These are phyloP conservation scores for Crataegus laevigata DNA, from an alignment of 306 rosid species.

Conservation along the genomic window DNA sequence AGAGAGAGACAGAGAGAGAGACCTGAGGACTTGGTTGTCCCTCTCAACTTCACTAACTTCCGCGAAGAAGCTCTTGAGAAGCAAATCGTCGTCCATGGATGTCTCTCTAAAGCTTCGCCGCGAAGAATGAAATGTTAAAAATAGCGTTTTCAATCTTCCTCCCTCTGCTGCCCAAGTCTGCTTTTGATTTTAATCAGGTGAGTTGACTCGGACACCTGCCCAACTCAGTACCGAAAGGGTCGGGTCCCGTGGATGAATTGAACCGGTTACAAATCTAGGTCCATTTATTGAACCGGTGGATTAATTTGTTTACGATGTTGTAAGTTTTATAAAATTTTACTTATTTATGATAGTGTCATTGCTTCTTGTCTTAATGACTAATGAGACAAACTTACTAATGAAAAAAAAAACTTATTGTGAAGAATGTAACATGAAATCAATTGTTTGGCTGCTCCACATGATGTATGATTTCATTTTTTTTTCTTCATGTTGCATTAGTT, in stretches of 20 bases:
- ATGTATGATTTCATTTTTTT: no score
- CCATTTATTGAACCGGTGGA: background rate
- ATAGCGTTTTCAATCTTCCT: background rate
- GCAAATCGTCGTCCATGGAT: conserved; percentile 60
- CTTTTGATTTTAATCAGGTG: background rate
- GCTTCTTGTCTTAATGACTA: background rate
- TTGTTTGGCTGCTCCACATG: no score
- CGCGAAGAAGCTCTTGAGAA: conserved; percentile 89
- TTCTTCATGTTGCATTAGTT: no score
- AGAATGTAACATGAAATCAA: no score
- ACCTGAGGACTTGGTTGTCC: conserved; percentile 90
- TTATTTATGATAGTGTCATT: no score
- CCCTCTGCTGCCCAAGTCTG: background rate
- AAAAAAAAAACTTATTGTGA: no score
- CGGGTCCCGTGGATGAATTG: no score
- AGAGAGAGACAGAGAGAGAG: conserved; percentile 5
- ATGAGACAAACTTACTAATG: no score
- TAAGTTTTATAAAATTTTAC: no score
- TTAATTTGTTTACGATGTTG: no score
- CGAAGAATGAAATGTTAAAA: background rate
- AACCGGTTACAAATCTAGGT: no score
- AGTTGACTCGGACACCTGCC: background rate
- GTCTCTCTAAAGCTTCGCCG: background rate
- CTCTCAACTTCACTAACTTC: conserved; percentile 99
- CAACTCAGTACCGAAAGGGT: background rate